Evolutionary conservation across 2,329 filamentous ascomycete genomes (phyloP).

Genomic region (Calonectria henricotiae): DNA sequence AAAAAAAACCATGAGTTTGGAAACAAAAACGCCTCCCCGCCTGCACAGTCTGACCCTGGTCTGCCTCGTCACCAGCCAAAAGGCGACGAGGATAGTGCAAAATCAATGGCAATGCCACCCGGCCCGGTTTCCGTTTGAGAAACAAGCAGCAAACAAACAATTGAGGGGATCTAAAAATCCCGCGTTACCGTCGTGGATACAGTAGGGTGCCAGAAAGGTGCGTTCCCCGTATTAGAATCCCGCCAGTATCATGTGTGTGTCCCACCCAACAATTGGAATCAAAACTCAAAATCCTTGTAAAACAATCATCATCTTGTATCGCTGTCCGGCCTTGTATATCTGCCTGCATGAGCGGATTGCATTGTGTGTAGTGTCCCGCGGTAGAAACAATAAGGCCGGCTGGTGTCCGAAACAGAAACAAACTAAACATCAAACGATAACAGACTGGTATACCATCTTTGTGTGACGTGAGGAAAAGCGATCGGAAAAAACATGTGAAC

Average conservation of each 20-base stretch:
- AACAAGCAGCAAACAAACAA: constrained; percentile 30
- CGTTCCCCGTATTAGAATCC: constrained; percentile 27
- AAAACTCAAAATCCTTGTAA: constrained; percentile 10
- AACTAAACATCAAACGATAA: constrained; percentile 30
- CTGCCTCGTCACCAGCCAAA: constrained; percentile 16
- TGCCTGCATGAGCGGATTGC: constrained; percentile 17
- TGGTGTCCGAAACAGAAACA: constrained; percentile 20
- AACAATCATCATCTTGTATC: constrained; percentile 15
- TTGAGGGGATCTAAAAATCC: constrained; percentile 33
- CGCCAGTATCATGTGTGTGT: constrained; percentile 8
- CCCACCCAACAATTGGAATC: constrained; percentile 5
- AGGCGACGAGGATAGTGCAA: constrained; percentile 23
- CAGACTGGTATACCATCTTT: constrained; percentile 41
- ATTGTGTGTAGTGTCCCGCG: constrained; percentile 5
- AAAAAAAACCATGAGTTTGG: constrained; percentile 13
- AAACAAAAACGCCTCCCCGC: constrained; percentile 41
- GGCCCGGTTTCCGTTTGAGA: constrained; percentile 21
- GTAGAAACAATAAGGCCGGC: constrained; percentile 24
- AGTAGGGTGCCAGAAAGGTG: constrained; percentile 4
- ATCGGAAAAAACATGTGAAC: constrained; percentile 30
- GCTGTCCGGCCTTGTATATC: constrained; percentile 26
- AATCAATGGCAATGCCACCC: constrained; percentile 33
- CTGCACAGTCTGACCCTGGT: constrained; percentile 15
- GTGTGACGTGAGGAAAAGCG: constrained; percentile 9
- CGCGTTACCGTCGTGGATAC: constrained; percentile 19